Evolutionary conservation across 2,329 filamentous ascomycete species (phyloP).

Genomic region (Alternaria arborescens): DNA sequence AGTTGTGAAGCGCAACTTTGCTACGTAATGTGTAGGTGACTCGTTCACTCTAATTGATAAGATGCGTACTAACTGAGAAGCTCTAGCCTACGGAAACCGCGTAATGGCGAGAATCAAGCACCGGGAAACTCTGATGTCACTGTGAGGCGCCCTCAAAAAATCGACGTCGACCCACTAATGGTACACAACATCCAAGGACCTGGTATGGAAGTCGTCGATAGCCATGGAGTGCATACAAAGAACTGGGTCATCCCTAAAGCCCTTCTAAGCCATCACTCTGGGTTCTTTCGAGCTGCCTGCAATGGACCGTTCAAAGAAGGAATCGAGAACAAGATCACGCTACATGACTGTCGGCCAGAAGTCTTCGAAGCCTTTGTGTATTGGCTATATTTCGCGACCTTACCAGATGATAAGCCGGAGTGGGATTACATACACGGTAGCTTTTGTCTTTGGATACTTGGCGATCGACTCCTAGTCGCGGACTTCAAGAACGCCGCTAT

Average conservation of each 20-base stretch:
- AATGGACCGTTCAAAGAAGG: not conserved
- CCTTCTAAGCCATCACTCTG: not conserved
- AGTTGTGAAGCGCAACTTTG: not conserved
- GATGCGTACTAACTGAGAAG: not conserved
- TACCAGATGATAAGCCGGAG: fast-evolving
- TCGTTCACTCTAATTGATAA: not conserved
- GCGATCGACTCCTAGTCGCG: not conserved
- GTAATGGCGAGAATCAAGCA: not conserved
- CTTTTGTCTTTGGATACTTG: not conserved
- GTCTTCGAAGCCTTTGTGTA: not conserved
- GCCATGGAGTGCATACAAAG: not conserved
- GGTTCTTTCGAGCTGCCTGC: not conserved
- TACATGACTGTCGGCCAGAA: not conserved
- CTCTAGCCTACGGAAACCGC: fast-evolving
- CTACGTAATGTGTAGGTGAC: not conserved
- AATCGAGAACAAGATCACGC: not conserved
- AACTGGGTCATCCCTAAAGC: not conserved
- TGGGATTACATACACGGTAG: not conserved
- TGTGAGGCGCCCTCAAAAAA: not conserved
- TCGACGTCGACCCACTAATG: not conserved
- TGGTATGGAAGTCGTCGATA: not conserved
- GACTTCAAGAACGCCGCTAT: not conserved
- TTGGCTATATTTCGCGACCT: not conserved
- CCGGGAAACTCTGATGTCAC: not conserved
- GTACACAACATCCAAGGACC: not conserved